Percentiles rank a stretch among this genome's conserved stretches.
These are phyloP conservation scores for Trametes elegans DNA, from an alignment of 768 basidiomycete genomes.

Conservation along the genomic window DNA sequence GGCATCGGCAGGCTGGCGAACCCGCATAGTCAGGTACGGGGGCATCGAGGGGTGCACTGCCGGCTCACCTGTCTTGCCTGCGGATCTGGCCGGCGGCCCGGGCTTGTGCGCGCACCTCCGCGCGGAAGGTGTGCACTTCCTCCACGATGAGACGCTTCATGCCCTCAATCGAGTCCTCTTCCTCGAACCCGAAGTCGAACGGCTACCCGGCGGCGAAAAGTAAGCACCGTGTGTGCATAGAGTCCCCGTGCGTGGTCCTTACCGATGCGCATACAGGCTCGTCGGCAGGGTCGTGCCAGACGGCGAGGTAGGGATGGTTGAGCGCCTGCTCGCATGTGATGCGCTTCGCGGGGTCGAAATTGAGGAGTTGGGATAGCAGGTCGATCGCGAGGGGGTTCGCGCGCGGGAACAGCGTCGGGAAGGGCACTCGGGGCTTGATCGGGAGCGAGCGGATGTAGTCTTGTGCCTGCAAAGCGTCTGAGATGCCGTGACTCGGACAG, in stretches of 20 bases:
- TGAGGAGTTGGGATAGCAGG: conserved; percentile 84
- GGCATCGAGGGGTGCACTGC: conserved; percentile 9
- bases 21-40: neutral
- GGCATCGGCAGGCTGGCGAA: conserved; percentile 70
- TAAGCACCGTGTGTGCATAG: neutral
- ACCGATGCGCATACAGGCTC: conserved; percentile 85
- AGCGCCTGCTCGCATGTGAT: conserved; percentile 96
- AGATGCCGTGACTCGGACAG: neutral
- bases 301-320: conserved; percentile 90
- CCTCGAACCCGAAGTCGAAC: conserved; percentile 97
- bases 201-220: conserved; percentile 43
- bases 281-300: conserved; percentile 98
- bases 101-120: conserved; percentile 84
- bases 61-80: conserved; percentile 75
- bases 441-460: conserved; percentile 98
- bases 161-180: conserved; percentile 94
- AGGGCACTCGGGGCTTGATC: conserved; percentile 93
- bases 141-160: conserved; percentile 96
- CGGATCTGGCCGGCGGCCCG: conserved; percentile 70
- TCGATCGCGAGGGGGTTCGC: conserved; percentile 95
- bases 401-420: conserved; percentile 87
- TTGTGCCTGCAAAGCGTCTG: conserved; percentile 61
- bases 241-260: conserved; percentile 21
- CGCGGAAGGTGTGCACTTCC: conserved; percentile 87
- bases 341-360: conserved; percentile 95